Evolutionary conservation across 2,329 filamentous ascomycete species (phyloP).

Genomic region (Fusarium hainanense): DNA sequence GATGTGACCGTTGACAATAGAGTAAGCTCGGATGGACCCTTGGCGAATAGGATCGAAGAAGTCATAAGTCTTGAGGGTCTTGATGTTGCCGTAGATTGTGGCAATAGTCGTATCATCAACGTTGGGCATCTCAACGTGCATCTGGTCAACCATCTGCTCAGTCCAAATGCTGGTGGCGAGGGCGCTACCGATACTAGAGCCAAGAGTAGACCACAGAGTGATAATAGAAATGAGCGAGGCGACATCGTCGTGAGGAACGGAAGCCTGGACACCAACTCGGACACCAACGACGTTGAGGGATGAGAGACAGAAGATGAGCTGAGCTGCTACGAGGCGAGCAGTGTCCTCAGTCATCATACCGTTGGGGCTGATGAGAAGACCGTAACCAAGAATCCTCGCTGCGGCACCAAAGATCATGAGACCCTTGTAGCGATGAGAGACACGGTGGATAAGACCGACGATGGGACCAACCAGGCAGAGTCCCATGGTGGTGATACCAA

Average conservation of each 20-base stretch:
- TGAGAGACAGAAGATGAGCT: conserved; percentile 53
- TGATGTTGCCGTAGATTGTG: conserved; percentile 52
- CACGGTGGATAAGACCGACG: conserved; percentile 50
- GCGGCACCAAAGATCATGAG: conserved; percentile 54
- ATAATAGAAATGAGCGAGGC: conserved; percentile 53
- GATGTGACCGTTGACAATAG: conserved; percentile 51
- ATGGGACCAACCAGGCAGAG: conserved; percentile 53
- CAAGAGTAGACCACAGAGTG: conserved; percentile 55
- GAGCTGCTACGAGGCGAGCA: conserved; percentile 49
- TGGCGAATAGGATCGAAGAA: conserved; percentile 51
- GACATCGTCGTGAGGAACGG: conserved; percentile 57
- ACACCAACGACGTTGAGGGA: conserved; percentile 54
- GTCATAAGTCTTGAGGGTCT: conserved; percentile 47
- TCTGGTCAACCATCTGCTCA: conserved; percentile 51
- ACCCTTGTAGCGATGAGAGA: conserved; percentile 56
- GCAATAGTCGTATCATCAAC: conserved; percentile 41
- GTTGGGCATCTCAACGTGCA: conserved; percentile 48
- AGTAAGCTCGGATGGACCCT: conserved; percentile 53
- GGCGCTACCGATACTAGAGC: conserved; percentile 53
- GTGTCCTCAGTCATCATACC: conserved; percentile 50
- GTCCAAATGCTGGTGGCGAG: conserved; percentile 54
- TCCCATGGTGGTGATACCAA: conserved; percentile 54
- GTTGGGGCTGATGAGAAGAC: conserved; percentile 47
- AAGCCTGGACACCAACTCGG: conserved; percentile 55
- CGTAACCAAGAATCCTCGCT: conserved; percentile 52